These are phyloP conservation scores for Trichoderma oligosporum DNA, from an alignment of 2,329 filamentous ascomycete species.

Conservation along the genomic window DNA sequence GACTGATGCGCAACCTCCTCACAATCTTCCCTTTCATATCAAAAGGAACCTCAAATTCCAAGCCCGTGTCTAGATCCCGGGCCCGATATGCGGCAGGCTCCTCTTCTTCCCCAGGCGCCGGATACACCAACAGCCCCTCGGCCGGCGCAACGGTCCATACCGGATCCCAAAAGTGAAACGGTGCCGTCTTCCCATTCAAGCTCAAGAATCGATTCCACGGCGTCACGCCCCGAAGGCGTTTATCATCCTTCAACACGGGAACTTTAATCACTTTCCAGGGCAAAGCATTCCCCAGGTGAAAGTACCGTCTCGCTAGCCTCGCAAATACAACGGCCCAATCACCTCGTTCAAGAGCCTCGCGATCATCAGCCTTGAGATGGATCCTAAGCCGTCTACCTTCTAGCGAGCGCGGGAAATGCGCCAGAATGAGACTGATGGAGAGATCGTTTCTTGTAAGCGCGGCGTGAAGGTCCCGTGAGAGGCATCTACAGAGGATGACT, in stretches of 20 bases:
- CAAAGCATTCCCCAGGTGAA: conserved; percentile 46
- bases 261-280: conserved; percentile 36
- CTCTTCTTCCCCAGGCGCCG: conserved; percentile 26
- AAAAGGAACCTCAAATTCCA: conserved; percentile 49
- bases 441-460: conserved; percentile 48
- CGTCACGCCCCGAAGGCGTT: conserved; percentile 35
- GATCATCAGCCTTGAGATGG: conserved; percentile 17
- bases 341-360: conserved; percentile 19
- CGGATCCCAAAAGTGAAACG: conserved; percentile 46
- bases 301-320: conserved; percentile 51
- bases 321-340: conserved; percentile 46
- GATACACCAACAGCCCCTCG: conserved; percentile 55
- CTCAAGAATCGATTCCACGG: conserved; percentile 46
- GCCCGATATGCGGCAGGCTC: conserved; percentile 39
- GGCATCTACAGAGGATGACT: conserved; percentile 48
- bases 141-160: conserved; percentile 52
- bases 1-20: conserved; percentile 51
- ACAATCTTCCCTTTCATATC: conserved; percentile 47
- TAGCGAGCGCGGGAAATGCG: conserved; percentile 49
- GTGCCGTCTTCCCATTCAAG: conserved; percentile 37
- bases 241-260: conserved; percentile 22
- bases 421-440: conserved; percentile 45
- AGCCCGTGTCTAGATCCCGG: conserved; percentile 47
- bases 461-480: conserved; percentile 46
- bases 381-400: conserved; percentile 45